Evolutionary conservation across 2,329 filamentous ascomycete genomes (phyloP).

Genomic region (Calonectria fujianensis): DNA sequence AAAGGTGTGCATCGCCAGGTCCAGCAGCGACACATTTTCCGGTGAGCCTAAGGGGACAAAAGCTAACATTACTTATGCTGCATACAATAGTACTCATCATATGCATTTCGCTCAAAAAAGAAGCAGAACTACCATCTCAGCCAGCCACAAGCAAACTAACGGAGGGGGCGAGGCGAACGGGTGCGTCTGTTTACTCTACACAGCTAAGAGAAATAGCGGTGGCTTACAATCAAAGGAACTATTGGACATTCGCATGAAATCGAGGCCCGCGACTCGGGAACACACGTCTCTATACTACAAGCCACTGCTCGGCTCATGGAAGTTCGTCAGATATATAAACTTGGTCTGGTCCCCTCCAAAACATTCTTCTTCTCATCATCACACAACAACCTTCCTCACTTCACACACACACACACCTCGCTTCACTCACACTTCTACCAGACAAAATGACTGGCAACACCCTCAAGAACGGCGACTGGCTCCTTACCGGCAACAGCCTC

Average conservation of each 20-base stretch:
- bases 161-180: background rate
- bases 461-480: constrained; percentile 59
- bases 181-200: background rate
- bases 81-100: too few relatives aligned
- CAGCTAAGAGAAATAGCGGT: background rate
- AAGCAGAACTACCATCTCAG: background rate
- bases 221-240: background rate
- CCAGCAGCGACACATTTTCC: too few relatives aligned
- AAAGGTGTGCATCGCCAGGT: too few relatives aligned
- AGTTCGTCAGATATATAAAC: background rate
- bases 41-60: too few relatives aligned
- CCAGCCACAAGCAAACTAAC: background rate
- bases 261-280: background rate
- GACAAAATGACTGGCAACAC: constrained; percentile 44
- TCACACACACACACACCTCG: background rate
- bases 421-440: background rate
- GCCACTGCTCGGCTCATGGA: background rate
- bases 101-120: background rate
- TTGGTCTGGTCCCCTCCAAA: background rate
- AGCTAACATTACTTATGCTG: too few relatives aligned
- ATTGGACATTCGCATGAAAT: background rate
- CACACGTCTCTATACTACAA: background rate
- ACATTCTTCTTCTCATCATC: background rate
- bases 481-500: constrained; percentile 55
- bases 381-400: background rate